Evolutionary conservation across 257 asterid genomes (phyloP), one percentile per base, ranked within the genome.

Genomic region (Forsythia suspensa): DNA sequence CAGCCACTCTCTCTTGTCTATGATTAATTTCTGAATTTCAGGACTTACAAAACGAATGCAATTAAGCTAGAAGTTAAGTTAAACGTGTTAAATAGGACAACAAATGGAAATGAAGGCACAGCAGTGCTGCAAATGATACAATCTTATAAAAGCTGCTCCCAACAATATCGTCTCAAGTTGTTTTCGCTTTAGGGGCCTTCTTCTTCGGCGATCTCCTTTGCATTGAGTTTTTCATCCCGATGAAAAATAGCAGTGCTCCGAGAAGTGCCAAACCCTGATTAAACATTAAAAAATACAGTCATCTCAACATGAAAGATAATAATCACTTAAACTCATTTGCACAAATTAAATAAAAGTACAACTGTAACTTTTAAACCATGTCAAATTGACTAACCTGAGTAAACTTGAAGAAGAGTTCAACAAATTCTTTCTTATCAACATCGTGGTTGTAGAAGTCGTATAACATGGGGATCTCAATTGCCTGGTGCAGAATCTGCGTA

Each of bases 401-500:
- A 44, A 96, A 96, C 84, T 96, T 91, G 81, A 80, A 70, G 82
- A 92, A 91, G 51, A 90, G 94, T 76, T 88, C 88, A 79, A 77
- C 72, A 68, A 88, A 94, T 76, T 91, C 98, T 79, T 91, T 90
- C 84, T 83, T 87, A 83, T 91, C 95, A 70, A 85, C 93, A 6
- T 91, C 97, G 39, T 92, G 90, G 86, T 96, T 96, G 90, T 96
- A 96, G 88, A 96, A 96, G 85, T 96, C 99, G 16, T 85, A 94
- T 84, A 94, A 78, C 84, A 94, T 83, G 34, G 98, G 96, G 6
- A 92, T 78, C 43, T 86, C 46, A 70, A 96, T 40, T 59, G 91
- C 90, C 87, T 96, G 99, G 79, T 92, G 96, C 86, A 96, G 40
- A 74, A 91, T 84, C 99, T 96, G 86, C 71, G 68, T 29, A 18